Evolutionary conservation across 2,329 filamentous ascomycete species (phyloP), one percentile per base, ranked within the genome.

Genomic region (Gyromitra esculenta): DNA sequence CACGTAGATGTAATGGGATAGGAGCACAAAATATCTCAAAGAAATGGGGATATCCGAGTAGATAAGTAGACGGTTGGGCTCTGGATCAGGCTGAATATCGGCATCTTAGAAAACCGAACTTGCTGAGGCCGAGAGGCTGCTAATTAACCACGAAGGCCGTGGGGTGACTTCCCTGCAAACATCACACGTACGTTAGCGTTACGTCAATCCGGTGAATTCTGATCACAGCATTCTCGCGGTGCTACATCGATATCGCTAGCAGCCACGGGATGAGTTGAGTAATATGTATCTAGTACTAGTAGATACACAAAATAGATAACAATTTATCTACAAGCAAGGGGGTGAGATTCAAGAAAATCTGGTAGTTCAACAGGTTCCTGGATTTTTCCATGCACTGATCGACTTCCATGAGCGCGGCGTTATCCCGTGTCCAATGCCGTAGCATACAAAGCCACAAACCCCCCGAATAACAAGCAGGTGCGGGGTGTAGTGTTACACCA

Each of bases 131-230:
- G 71, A 67, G 43, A 68, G 71, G 25, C 57, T 62, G 57, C 21
- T 69, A 70, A 57, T 69, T 74, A 74, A 64, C 64, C 37, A 57
- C n/a, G n/a, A 52, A 43, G 54, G 35, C 13, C 45, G n/a, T 63
- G 63, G 18, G 62, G 31, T 68, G 70, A 67, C 56, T 54, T 52
- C 43, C 66, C 66, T 1, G 15, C 31, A 65, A 56, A 66, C 43
- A 50, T 67, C 62, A 13, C 54, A 45, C 63, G 60, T 73, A 73
- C 69, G 62, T 73, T 73, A 25, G 41, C 11, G 43, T 64, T 69
- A 75, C 72, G 72, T 70, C 65, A 69, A 75, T 57, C 15, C 35
- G n/a, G 48, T 45, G 41, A 52, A 65, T 18, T 39, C 41, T 50
- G 39, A 6, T 43, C 15, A 41, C 41, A 62, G 21, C 41, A 35